Evolutionary conservation across 306 rosid species (phyloP), one percentile per base, ranked within the genome.

Genomic region (Cyclanthera cordifolia): DNA sequence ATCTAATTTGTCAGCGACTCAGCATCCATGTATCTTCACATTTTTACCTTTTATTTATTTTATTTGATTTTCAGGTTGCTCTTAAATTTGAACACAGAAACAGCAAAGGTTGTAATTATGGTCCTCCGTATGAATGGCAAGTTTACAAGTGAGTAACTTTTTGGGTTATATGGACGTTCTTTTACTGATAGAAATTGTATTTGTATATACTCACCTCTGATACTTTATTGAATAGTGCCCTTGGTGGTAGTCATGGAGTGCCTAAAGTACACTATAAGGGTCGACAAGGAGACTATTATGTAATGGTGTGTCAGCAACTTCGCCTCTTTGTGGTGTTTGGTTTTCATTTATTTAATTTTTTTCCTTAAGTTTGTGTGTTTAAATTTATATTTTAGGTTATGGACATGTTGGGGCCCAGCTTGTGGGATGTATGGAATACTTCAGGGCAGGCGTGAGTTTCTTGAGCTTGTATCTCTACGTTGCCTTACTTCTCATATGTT

Each of bases 71-170:
- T 87, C 88, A 92, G 97, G 97, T 92, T 71, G 97, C 97, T 73
- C 74, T 92, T 45, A 92, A 92, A 80, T 89, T 92, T 76, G 97
- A 92, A 79, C 97, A 92, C 69, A 87, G 92, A 80, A 92, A 89
- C 66, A 92, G 97, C 82, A 89, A 92, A 81, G 97, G 97, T 54
- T 92, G 97, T 79, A 89, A 82, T 73, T 84, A 87, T 63, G 95
- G 97, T 17, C 96, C 96, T 77, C 97, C 97, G 2, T 87, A 89
- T 15, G 97, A 92, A 86, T 92, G 97, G 97, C 97, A 89, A 84
- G 97, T 92, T 55, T 92, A 92, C 93, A 89, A 85, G 97, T 92
- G 81, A 41, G 95, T 81, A 8, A n/a, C 17, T 41, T 50, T 15
- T 63, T 53, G 43, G 15, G 54, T 57, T 48, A n/a, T 16, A 17